Conservation (phyloP, 768 basidiomycete genomes). For the Amanita rimosa region DNA sequence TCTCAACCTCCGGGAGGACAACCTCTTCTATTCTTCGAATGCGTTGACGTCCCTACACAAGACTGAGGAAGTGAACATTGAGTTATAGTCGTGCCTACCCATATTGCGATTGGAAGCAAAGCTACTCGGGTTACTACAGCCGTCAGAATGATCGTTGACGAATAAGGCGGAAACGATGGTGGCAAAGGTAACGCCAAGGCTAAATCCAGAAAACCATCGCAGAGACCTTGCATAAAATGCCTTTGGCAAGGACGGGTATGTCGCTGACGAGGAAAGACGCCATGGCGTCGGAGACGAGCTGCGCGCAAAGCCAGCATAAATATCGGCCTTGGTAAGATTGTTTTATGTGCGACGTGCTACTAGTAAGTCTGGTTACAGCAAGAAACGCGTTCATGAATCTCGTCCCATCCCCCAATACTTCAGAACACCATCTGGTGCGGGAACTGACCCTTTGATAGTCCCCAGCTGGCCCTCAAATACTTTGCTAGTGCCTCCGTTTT, state of each 20-base stretch:
- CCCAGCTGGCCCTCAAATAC: slow-evolving; percentile 89
- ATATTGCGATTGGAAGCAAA: slow-evolving; percentile 63
- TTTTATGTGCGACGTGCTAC: too few species aligned
- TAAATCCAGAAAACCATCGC: slow-evolving; percentile 66
- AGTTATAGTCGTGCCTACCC: slow-evolving; percentile 36
- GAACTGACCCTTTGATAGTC: slow-evolving; percentile 93
- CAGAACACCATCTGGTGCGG: slow-evolving; percentile 93
- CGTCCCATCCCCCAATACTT: slow-evolving; percentile 13
- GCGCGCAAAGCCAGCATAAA: slow-evolving; percentile 14
- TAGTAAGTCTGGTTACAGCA: too few species aligned
- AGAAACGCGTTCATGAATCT: slow-evolving; percentile 19
- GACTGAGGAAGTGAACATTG: slow-evolving; percentile 5
- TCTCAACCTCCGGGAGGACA: slow-evolving; percentile 45
- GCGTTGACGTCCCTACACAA: slow-evolving; percentile 45
- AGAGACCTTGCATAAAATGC: slow-evolving; percentile 29
- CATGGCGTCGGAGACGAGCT: slow-evolving; percentile 12
- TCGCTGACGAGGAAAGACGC: neutral
- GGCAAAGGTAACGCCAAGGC: slow-evolving; percentile 68
- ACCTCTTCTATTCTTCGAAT: slow-evolving; percentile 49
- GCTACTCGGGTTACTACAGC: slow-evolving; percentile 50
- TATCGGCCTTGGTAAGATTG: neutral
- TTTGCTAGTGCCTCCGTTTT: slow-evolving; percentile 85
- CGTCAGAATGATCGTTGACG: slow-evolving; percentile 63
- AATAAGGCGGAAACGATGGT: slow-evolving; percentile 55
- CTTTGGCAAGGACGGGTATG: slow-evolving; percentile 8